Evolutionary conservation across 108 stramenopile species (phyloP), one percentile per base, ranked within the genome.

Genomic region (Parietichytrium sp.): DNA sequence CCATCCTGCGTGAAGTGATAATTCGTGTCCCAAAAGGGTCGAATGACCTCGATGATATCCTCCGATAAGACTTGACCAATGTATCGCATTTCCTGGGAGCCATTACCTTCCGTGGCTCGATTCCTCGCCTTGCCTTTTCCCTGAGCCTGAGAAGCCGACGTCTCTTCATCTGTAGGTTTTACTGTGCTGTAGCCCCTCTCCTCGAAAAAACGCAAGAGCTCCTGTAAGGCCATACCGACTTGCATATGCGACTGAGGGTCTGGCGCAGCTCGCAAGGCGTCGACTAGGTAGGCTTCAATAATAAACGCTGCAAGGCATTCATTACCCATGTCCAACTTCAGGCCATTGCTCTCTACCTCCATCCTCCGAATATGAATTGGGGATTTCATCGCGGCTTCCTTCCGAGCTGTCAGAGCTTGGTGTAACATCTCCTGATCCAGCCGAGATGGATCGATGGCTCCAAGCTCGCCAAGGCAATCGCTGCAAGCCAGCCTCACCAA

Each of bases 381-480:
- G n/a, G n/a, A n/a, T n/a, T n/a, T n/a, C n/a, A n/a, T n/a, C n/a
- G n/a, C n/a, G 6, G 29, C 33, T 42, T 38, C 33, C 6, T 42
- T 33, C 6, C 20, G 38, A 31, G 38, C 38, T 0, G 61, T 10
- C 1, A 72, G 42, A 72, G 61, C 61, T 23, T 12, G 1, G 10
- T 72, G 61, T 1, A 72, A 33, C n/a, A 27, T 27, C 20, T 55
- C 25, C 4, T 83, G 54, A 30, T 38, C 47, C n/a, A 86, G 81
- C 15, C 84, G 54, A 8, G 86, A 54, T 3, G 86, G 86, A 25
- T 87, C 86, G 55, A 87, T 84, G 26, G 86, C 86, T 1, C 86
- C 86, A 2, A 87, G 81, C 49, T 87, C 86, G 2, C 86, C 86
- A 3, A 87, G 50, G 31, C 86, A 87, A 2, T 72, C 45, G 20